Evolutionary conservation across 2,329 filamentous ascomycete species (phyloP).

Genomic region (Ceratocystis huliohia): DNA sequence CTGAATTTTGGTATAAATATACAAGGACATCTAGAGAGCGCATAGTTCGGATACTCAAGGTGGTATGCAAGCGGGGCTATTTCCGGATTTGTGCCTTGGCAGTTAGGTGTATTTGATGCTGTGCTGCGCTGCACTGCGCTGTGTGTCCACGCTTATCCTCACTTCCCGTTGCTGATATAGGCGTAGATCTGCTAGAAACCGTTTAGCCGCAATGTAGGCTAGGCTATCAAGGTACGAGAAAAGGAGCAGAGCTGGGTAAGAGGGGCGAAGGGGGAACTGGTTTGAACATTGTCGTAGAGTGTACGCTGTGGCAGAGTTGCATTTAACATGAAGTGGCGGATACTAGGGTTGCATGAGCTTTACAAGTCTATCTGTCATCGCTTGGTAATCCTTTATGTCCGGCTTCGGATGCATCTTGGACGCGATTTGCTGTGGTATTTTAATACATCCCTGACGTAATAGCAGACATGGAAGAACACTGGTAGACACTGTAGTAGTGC

Average conservation of each 20-base stretch:
- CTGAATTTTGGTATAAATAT: too few relatives aligned
- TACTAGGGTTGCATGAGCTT: not conserved
- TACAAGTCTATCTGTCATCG: not conserved
- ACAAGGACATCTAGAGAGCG: not conserved
- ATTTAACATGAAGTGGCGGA: too few relatives aligned
- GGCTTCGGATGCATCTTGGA: not conserved
- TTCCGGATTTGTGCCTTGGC: not conserved
- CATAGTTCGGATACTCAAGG: not conserved
- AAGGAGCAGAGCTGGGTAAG: not conserved
- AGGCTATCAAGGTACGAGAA: not conserved
- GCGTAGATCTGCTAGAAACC: not conserved
- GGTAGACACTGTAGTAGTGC: too few relatives aligned
- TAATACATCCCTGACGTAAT: not conserved
- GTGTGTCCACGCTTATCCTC: not conserved
- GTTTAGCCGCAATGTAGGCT: not conserved
- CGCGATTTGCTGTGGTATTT: not conserved
- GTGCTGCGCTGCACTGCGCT: not conserved
- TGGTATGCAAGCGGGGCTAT: not conserved
- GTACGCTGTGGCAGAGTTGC: not conserved
- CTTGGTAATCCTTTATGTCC: not conserved
- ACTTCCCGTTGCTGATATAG: not conserved
- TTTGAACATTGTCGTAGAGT: not conserved
- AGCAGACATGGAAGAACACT: not conserved
- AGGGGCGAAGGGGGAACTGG: not conserved
- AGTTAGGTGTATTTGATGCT: not conserved